Percentiles rank a stretch among this genome's conserved stretches.
Evolutionary conservation across 495 filamentous ascomycete species (phyloP).

Genomic region (Penicillium lagena): DNA sequence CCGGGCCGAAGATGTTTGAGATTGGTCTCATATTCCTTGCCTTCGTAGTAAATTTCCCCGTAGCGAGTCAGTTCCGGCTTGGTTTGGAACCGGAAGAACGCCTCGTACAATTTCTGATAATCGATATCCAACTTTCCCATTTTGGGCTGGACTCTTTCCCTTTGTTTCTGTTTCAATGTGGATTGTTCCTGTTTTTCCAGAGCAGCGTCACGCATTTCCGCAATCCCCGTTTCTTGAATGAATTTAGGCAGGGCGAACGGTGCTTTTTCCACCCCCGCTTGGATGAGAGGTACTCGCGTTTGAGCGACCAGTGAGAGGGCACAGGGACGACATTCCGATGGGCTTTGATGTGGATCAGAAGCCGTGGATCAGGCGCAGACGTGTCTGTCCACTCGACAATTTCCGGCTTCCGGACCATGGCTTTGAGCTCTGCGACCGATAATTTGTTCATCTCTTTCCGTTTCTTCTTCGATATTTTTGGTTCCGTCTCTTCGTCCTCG

Average conservation of each 20-base stretch:
- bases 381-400: conserved; percentile 97
- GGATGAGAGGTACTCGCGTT: conserved; percentile 92
- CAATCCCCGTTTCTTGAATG: conserved; percentile 94
- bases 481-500: conserved; percentile 62
- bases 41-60: conserved; percentile 97
- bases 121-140: conserved; percentile 98
- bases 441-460: conserved; percentile 85
- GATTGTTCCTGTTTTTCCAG: conserved; percentile 92
- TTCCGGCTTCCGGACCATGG: conserved; percentile 83
- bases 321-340: conserved; percentile 95
- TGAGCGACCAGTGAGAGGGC: conserved; percentile 87
- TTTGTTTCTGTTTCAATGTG: conserved; percentile 86
- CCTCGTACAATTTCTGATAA: conserved; percentile 95
- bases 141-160: conserved; percentile 86
- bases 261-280: conserved; percentile 95
- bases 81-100: conserved; percentile 94
- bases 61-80: conserved; percentile 92
- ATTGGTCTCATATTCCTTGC: conserved; percentile 97
- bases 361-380: conserved; percentile 80
- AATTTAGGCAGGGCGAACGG: conserved; percentile 92
- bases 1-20: conserved; percentile 82
- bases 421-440: conserved; percentile 91
- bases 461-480: conserved; percentile 86
- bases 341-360: conserved; percentile 90
- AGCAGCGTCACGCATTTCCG: conserved; percentile 95